Conservation (phyloP, 352 stramenopile species). For the Phytophthora uliginosa region DNA sequence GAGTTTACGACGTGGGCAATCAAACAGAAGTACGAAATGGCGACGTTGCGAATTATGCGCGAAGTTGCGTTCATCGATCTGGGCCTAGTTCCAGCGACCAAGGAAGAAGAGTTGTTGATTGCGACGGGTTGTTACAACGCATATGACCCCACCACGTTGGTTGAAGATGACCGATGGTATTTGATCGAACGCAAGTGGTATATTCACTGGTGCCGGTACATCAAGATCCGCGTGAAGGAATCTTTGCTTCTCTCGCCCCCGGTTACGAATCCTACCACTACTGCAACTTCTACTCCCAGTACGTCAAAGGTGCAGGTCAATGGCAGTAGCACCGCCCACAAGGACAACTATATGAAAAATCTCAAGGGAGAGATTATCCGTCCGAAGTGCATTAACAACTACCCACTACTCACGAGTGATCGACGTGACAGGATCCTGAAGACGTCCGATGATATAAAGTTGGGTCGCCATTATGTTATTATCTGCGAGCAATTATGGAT, state of each 20-base stretch:
- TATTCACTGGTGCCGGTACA: slow-evolving; percentile 89
- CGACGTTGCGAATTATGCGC: slow-evolving; percentile 83
- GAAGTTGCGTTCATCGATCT: slow-evolving; percentile 89
- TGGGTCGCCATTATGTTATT: slow-evolving; percentile 88
- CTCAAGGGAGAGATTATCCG: slow-evolving; percentile 84
- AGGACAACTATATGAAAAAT: slow-evolving; percentile 81
- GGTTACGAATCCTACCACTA: slow-evolving; percentile 20
- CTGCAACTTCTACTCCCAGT: slow-evolving; percentile 36
- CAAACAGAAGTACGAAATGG: slow-evolving; percentile 84
- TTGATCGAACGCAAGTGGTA: slow-evolving; percentile 89
- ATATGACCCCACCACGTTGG: slow-evolving; percentile 73
- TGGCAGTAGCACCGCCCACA: slow-evolving; percentile 37
- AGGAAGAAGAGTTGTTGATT: slow-evolving; percentile 84
- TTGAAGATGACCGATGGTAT: slow-evolving; percentile 90
- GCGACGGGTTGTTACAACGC: slow-evolving; percentile 78
- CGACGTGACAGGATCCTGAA: slow-evolving; percentile 78
- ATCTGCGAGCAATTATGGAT: slow-evolving; percentile 92
- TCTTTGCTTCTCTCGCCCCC: slow-evolving; percentile 34
- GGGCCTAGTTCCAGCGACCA: slow-evolving; percentile 73
- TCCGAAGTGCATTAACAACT: slow-evolving; percentile 90
- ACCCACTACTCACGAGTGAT: slow-evolving; percentile 75
- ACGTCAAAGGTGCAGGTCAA: slow-evolving; percentile 50
- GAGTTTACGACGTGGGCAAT: slow-evolving; percentile 77
- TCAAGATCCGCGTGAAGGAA: slow-evolving; percentile 58
- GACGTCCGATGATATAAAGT: slow-evolving; percentile 78